Percentiles rank a stretch among this genome's conserved stretches.
These are phyloP conservation scores for Samsoniella hepiali DNA, from an alignment of 2,329 filamentous ascomycete species.

Conservation along the genomic window DNA sequence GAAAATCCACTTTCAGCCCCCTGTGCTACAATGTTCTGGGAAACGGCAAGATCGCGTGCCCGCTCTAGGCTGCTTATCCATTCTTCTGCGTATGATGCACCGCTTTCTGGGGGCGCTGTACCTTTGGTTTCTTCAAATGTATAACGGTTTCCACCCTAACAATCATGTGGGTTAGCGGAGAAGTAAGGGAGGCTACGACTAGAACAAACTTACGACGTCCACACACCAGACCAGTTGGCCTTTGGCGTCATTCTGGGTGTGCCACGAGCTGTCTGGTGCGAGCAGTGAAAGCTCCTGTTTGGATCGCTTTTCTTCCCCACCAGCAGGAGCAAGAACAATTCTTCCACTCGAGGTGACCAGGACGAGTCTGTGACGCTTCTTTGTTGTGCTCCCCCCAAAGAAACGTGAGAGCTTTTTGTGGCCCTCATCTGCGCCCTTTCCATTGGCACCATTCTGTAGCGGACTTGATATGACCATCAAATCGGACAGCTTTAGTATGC, in stretches of 20 bases:
- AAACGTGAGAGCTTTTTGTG: slow-evolving; percentile 92
- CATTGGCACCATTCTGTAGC: slow-evolving; percentile 68
- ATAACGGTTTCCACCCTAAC: slow-evolving; percentile 80
- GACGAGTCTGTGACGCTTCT: slow-evolving; percentile 88
- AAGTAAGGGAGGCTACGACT: too few relatives aligned
- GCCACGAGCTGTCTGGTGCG: slow-evolving; percentile 71
- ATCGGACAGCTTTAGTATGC: slow-evolving; percentile 92
- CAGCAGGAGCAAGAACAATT: slow-evolving; percentile 83
- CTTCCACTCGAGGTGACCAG: slow-evolving; percentile 92
- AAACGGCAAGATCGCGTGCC: slow-evolving; percentile 78
- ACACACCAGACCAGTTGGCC: slow-evolving; percentile 85
- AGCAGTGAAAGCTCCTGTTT: slow-evolving; percentile 90
- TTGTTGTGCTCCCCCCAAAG: slow-evolving; percentile 85
- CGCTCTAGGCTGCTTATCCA: slow-evolving; percentile 89
- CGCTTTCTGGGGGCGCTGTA: slow-evolving; percentile 51
- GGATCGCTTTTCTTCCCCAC: slow-evolving; percentile 91
- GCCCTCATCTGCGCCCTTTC: slow-evolving; percentile 66
- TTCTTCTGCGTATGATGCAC: slow-evolving; percentile 72
- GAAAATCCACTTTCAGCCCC: slow-evolving; percentile 64
- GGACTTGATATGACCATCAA: slow-evolving; percentile 79
- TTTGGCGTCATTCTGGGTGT: slow-evolving; percentile 78
- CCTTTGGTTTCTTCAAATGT: slow-evolving; percentile 92
- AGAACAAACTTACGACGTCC: slow-evolving; percentile 73
- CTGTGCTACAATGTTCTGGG: slow-evolving; percentile 67
- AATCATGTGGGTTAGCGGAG: slow-evolving; percentile 29